Conservation (phyloP, 768 basidiomycete genomes). For the Butyriboletus loyo region DNA sequence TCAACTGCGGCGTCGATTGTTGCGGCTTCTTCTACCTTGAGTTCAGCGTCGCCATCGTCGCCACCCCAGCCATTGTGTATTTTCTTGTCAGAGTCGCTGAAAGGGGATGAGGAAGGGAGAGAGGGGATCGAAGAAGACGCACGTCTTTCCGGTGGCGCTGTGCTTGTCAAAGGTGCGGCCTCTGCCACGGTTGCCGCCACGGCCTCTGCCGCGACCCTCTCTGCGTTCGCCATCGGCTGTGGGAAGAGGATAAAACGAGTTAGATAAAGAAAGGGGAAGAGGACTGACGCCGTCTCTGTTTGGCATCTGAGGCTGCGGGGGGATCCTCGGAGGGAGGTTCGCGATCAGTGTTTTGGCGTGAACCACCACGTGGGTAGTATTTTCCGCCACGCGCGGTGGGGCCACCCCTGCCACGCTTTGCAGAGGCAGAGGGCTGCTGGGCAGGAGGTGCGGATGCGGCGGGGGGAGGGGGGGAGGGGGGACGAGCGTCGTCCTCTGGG, state of each 20-base stretch:
- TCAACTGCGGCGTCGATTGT: slow-evolving; percentile 66
- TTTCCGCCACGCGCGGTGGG: slow-evolving; percentile 64
- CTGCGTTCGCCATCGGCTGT: slow-evolving; percentile 43
- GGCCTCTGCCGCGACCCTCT: slow-evolving; percentile 46
- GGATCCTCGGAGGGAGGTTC: slow-evolving; percentile 42
- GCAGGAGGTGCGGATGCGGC: slow-evolving; percentile 24
- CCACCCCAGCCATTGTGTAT: slow-evolving; percentile 94
- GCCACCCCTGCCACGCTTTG: slow-evolving; percentile 50
- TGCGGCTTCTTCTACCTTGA: slow-evolving; percentile 77
- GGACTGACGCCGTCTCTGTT: slow-evolving; percentile 32
- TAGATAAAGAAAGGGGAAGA: not conserved
- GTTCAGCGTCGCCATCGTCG: slow-evolving; percentile 81
- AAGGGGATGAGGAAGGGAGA: slow-evolving; percentile 10
- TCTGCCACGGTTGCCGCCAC: slow-evolving; percentile 48
- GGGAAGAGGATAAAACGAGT: slow-evolving; percentile 4
- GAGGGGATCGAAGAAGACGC: slow-evolving; percentile 28
- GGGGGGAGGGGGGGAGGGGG: slow-evolving; percentile 38
- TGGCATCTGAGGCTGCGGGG: slow-evolving; percentile 30
- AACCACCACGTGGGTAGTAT: slow-evolving; percentile 68
- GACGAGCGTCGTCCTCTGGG: slow-evolving; percentile 45
- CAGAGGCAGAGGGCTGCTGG: slow-evolving; percentile 36
- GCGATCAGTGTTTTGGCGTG: slow-evolving; percentile 37
- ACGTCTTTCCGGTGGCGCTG: slow-evolving; percentile 83
- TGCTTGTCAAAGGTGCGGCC: slow-evolving; percentile 84
- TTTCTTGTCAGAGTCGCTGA: slow-evolving; percentile 92